Evolutionary conservation across 441 rosid species (phyloP).

Genomic region (Aleurites moluccanus): DNA sequence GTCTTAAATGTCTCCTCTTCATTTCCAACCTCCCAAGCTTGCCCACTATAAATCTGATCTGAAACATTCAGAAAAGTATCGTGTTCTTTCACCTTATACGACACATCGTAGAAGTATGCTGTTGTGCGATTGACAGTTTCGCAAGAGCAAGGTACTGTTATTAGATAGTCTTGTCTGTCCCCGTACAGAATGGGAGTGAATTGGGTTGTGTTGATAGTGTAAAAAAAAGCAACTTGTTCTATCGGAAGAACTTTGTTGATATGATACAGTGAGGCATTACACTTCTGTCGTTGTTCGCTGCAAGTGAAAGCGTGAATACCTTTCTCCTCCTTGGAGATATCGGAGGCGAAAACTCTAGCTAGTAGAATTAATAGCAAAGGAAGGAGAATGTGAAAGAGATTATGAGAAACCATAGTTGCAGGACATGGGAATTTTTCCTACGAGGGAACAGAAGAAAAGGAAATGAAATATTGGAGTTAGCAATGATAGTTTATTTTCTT

Average conservation of each 20-base stretch:
- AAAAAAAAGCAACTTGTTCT: slow-evolving; percentile 36
- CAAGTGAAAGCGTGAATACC: slow-evolving; percentile 38
- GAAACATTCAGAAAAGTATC: slow-evolving; percentile 43
- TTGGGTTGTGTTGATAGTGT: slow-evolving; percentile 37
- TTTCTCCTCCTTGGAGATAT: neutral
- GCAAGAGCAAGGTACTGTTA: slow-evolving; percentile 55
- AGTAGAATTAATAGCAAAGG: slow-evolving; percentile 21
- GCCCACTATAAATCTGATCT: slow-evolving; percentile 36
- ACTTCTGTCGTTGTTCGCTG: slow-evolving; percentile 22
- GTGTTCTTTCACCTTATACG: slow-evolving; percentile 25
- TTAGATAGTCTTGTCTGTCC: slow-evolving; percentile 37
- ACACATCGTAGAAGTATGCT: slow-evolving; percentile 46
- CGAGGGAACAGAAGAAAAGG: slow-evolving; percentile 8
- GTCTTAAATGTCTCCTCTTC: slow-evolving; percentile 22
- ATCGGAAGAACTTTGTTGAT: slow-evolving; percentile 20
- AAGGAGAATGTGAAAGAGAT: slow-evolving; percentile 24
- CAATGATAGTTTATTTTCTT: slow-evolving; percentile 12
- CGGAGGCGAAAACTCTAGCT: slow-evolving; percentile 15
- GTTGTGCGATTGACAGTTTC: slow-evolving; percentile 25
- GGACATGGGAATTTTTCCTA: slow-evolving; percentile 13
- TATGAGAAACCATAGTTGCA: slow-evolving; percentile 27
- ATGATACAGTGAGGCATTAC: slow-evolving; percentile 52
- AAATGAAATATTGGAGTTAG: slow-evolving; percentile 12
- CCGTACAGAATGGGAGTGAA: slow-evolving; percentile 28
- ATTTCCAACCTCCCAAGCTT: slow-evolving; percentile 40